These are phyloP conservation scores for Endocladia muricata DNA, from an alignment of 31 red algal genomes.

Conservation along the genomic window DNA sequence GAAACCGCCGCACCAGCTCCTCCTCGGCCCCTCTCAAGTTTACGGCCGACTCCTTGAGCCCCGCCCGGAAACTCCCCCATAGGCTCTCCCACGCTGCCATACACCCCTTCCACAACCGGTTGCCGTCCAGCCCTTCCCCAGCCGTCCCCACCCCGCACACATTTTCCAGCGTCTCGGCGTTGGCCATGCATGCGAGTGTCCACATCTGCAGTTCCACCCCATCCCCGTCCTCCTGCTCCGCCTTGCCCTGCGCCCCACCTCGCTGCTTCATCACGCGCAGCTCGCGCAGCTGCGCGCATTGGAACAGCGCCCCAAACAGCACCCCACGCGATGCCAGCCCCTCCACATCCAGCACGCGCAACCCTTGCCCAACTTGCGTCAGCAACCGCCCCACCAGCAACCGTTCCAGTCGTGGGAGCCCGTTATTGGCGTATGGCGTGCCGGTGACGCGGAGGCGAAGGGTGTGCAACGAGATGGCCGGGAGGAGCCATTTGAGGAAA, in stretches of 20 bases:
- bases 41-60: slow-evolving; percentile 50
- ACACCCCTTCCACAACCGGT: slow-evolving; percentile 9
- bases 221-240: slow-evolving; percentile 23
- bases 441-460: slow-evolving; percentile 37
- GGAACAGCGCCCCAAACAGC: slow-evolving; percentile 49
- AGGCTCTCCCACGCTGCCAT: slow-evolving; percentile 40
- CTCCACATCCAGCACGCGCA: slow-evolving; percentile 17
- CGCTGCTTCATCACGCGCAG: slow-evolving; percentile 30
- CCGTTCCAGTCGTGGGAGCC: slow-evolving; percentile 31
- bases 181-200: slow-evolving; percentile 20
- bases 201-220: slow-evolving; percentile 23
- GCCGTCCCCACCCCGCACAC: slow-evolving; percentile 6
- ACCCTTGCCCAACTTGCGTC: slow-evolving; percentile 24
- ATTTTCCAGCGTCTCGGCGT: slow-evolving; percentile 9
- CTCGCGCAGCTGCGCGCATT: slow-evolving; percentile 43
- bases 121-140: background rate
- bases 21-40: slow-evolving; percentile 40
- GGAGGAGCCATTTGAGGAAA: slow-evolving; percentile 52
- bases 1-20: slow-evolving; percentile 30
- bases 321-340: slow-evolving; percentile 39
- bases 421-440: slow-evolving; percentile 9
- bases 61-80: slow-evolving; percentile 49
- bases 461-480: background rate
- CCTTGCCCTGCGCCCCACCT: slow-evolving; percentile 4
- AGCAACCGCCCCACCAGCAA: slow-evolving; percentile 47